phyloP scores from a whole-genome alignment of 2,329 filamentous ascomycete genomes.

The Hymenoscyphus albidus region DNA sequence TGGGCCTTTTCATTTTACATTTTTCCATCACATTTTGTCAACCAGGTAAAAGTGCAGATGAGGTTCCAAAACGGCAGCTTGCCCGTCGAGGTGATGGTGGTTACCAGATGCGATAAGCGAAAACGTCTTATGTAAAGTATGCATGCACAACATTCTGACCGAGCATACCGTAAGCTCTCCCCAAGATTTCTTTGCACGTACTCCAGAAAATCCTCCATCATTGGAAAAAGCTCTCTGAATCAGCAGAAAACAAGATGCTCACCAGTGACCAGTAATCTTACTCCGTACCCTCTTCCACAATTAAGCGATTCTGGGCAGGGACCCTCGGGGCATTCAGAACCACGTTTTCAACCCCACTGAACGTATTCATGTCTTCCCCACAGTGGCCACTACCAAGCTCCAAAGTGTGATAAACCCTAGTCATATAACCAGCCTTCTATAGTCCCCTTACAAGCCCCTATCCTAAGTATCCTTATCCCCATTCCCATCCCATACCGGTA shows the following conservation, averaged over 20 bases:
- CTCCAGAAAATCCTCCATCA: not conserved
- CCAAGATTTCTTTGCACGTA: too few species aligned
- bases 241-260: not conserved
- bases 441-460: not conserved
- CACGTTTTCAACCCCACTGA: not conserved
- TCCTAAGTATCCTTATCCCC: not conserved
- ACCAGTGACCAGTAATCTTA: not conserved
- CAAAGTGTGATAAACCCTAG: not conserved
- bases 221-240: not conserved
- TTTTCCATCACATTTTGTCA: not conserved
- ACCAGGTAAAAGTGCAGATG: too few species aligned
- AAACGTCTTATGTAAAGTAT: not conserved
- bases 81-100: not conserved
- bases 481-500: not conserved
- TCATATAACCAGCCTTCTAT: not conserved
- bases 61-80: not conserved
- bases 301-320: not conserved
- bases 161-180: too few species aligned
- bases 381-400: not conserved
- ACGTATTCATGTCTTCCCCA: not conserved
- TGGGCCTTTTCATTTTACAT: conserved; percentile 4
- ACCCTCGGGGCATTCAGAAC: not conserved
- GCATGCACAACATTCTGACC: not conserved
- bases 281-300: not conserved
- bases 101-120: not conserved